Base-by-base conservation (phyloP, 1,139 yeast species). In the Zygosaccharomyces pseudobailii region DNA sequence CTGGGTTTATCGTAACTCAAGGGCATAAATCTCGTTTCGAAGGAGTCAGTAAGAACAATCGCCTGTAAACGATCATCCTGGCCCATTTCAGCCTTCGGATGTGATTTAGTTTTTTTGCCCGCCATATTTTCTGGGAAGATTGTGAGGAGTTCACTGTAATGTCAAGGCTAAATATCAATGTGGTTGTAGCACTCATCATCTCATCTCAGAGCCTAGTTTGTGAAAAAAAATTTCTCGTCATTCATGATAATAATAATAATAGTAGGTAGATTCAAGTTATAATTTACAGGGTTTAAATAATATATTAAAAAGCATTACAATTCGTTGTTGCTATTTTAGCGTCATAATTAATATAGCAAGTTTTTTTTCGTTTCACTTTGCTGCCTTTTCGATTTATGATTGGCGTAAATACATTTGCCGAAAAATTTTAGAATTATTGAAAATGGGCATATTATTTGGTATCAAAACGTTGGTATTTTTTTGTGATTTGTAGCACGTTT, bases 21-120 rank as follows among this genome's bases (percentile, higher is more conserved):
- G 5, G 99, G 98, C 87, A 86, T 82, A 68, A 92, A 92, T 57
- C 96, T 74, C 3, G 94, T 84, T 67, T 89, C 87, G 61, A 87
- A 92, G 21, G 97, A 87, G 68, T 92, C 99, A 17, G 96, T 87
- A 59, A 92, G 76, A 25, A 92, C 96, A 52, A 92, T 84, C 5
- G 98, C 98, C 69, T 90, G 97, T 51, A 90, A 76, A 55, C 88
- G 75, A 53, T 84, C 87, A 65, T 82, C 90, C 56, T 80, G 82
- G 30, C 76, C 79, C 22, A 76, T 65, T 49, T 79, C 85, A 59
- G 69, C 62, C 74, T 79, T 56, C 75, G 47, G 21, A 20, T 43
- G 44, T 21, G 39, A 36, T 32, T 54, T 57, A 17, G 52, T 49
- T 33, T 56, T 58, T 39, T 56, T 57, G 19, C 55, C 56, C 6